These are phyloP conservation scores for Amanita subjunquillea DNA, from an alignment of 768 basidiomycete species.

Conservation along the genomic window DNA sequence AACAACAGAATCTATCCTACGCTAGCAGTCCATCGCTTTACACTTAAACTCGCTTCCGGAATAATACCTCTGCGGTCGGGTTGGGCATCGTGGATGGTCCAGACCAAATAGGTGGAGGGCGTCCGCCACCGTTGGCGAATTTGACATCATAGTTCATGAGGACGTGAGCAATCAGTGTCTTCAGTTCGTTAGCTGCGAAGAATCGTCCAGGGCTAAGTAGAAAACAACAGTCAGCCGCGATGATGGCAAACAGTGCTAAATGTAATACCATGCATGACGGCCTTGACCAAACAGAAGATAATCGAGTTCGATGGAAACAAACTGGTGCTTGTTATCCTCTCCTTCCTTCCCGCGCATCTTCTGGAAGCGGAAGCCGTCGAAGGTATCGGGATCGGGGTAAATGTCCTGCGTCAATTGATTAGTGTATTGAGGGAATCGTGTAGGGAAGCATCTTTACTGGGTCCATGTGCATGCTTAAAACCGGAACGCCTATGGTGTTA, in stretches of 20 bases:
- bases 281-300: conserved; percentile 27
- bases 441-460: not conserved
- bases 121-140: conserved; percentile 13
- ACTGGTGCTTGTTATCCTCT: conserved; percentile 19
- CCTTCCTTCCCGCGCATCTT: conserved; percentile 18
- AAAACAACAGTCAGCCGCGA: not conserved
- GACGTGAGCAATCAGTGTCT: conserved; percentile 20
- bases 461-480: conserved; percentile 7
- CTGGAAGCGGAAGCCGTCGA: conserved; percentile 33
- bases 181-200: conserved; percentile 24
- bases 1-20: no score
- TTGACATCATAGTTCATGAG: conserved; percentile 24
- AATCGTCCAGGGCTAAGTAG: conserved; percentile 21
- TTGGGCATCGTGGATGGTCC: conserved; percentile 15
- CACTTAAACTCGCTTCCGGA: conserved; percentile 15
- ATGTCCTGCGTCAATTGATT: conserved; percentile 7
- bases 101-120: conserved; percentile 9
- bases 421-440: not conserved
- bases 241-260: not conserved
- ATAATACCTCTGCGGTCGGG: conserved; percentile 21
- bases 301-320: conserved; percentile 15
- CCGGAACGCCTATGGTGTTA: conserved; percentile 8
- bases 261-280: conserved; percentile 10
- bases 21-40: not conserved
- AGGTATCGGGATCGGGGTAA: conserved; percentile 22